Evolutionary conservation across 768 basidiomycete genomes (phyloP), one percentile per base, ranked within the genome.

Genomic region (Thelephora aurantiotincta): DNA sequence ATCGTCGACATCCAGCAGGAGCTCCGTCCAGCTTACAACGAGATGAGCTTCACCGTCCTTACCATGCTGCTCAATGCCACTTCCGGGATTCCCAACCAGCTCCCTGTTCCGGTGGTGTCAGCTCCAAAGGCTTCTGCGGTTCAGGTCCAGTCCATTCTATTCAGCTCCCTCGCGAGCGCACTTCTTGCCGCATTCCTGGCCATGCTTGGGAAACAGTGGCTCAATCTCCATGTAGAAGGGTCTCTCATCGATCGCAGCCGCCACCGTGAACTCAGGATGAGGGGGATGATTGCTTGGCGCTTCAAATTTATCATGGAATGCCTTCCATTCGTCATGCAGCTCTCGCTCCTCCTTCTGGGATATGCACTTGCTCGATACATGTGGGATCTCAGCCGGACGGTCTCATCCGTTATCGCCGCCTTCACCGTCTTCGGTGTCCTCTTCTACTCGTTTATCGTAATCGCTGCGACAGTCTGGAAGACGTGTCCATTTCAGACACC

Each of bases 111-210:
- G 16, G 23, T 30, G 22, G 51, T 51, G 52, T 38, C 52, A 30
- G 57, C 55, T n/a, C 58, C 57, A 35, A 42, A 51, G 26, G 45
- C 44, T 11, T 48, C 48, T 5, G 34, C 46, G 12, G 44, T 59
- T 20, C 53, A 49, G 35, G 44, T 53, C 20, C 58, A 59, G 35
- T 43, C 46, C 5, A 48, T 58, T n/a, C 50, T 56, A 30, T 58
- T 58, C 34, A 48, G 55, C 4, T 53, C 55, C 41, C 22, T 58
- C 14, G 42, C 57, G 9, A 48, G 55, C 6, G 58, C 54, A 34
- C 47, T 58, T n/a, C 52, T 58, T 13, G 55, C 57, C 18, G 57
- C 57, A 9, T 47, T 58, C 33, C 58, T 57, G 1, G 57, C 57
- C 34, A 48, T 52, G 23, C 43, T 53, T n/a, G 52, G 52, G 7